A percentile compares a stretch with the other conserved stretches of the same genome.
phyloP scores from a whole-genome alignment of 1,139 yeast species.

The Diutina mesorugosa region DNA sequence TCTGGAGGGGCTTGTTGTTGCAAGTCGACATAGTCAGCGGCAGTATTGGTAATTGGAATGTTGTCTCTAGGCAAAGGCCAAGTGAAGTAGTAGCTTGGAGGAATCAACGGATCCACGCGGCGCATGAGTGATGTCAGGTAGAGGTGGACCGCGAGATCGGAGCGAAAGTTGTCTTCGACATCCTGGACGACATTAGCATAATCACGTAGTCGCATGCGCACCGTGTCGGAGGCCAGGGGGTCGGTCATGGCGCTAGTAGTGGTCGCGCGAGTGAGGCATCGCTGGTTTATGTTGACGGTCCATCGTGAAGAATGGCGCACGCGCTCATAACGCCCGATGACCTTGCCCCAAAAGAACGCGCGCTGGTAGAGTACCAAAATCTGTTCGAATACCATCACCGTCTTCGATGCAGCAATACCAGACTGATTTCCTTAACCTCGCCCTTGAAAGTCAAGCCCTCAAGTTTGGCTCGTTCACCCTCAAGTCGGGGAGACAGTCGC shows the following conservation, averaged over 20 bases:
- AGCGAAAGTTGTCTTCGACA: not conserved
- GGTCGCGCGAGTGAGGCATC: too few species aligned
- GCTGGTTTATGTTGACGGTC: too few species aligned
- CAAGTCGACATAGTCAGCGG: not conserved
- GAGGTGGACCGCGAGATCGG: not conserved
- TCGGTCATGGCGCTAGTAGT: not conserved
- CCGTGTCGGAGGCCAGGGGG: not conserved
- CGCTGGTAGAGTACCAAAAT: too few species aligned
- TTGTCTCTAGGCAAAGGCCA: not conserved
- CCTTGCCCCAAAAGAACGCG: too few species aligned
- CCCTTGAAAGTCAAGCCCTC: slow-evolving; percentile 70
- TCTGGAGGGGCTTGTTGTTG: not conserved
- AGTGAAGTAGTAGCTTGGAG: not conserved
- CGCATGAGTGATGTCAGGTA: not conserved
- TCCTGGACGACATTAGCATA: not conserved
- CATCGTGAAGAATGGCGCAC: too few species aligned
- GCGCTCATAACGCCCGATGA: not conserved
- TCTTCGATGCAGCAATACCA: slow-evolving; percentile 22
- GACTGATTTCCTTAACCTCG: slow-evolving; percentile 62
- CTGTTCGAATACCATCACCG: too few species aligned
- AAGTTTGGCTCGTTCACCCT: slow-evolving; percentile 81
- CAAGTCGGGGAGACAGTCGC: slow-evolving; percentile 89
- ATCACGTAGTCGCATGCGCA: not conserved
- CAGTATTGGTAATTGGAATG: not conserved
- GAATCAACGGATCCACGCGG: not conserved